Evolutionary conservation across 345 rosid genomes (phyloP).

Genomic region (Euclidium syriacum): DNA sequence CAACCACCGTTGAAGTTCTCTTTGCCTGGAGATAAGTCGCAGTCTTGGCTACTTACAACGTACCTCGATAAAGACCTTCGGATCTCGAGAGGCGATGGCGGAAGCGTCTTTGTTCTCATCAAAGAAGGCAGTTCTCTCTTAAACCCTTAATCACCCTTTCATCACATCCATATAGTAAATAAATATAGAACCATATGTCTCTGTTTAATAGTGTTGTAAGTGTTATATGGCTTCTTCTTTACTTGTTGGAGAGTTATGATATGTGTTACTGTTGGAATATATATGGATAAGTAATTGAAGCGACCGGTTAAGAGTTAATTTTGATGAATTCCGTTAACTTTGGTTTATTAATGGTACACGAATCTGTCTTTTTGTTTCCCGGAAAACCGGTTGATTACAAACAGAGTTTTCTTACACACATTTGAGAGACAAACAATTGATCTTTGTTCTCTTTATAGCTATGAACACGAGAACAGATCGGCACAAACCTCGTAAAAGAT

Average conservation of each 20-base stretch:
- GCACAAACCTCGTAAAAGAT: slow-evolving; percentile 80
- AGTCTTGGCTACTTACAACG: slow-evolving; percentile 89
- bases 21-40: slow-evolving; percentile 51
- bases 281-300: neutral
- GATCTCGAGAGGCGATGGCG: slow-evolving; percentile 83
- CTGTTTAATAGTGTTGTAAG: slow-evolving; percentile 7
- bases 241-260: slow-evolving; percentile 2
- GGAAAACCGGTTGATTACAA: neutral
- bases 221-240: neutral
- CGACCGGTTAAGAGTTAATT: neutral
- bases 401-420: slow-evolving; percentile 12
- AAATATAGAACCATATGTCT: neutral
- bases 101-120: slow-evolving; percentile 78
- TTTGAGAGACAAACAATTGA: slow-evolving; percentile 1
- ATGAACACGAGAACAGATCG: slow-evolving; percentile 48
- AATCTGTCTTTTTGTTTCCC: slow-evolving; percentile 4
- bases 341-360: neutral
- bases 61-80: slow-evolving; percentile 83
- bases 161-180: neutral
- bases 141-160: slow-evolving; percentile 25
- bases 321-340: neutral
- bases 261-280: neutral
- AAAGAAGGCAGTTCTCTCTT: slow-evolving; percentile 80
- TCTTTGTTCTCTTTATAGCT: slow-evolving; percentile 21
- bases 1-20: slow-evolving; percentile 83